Conservation (phyloP, 768 basidiomycete species). For the Lyophyllum atratum region DNA sequence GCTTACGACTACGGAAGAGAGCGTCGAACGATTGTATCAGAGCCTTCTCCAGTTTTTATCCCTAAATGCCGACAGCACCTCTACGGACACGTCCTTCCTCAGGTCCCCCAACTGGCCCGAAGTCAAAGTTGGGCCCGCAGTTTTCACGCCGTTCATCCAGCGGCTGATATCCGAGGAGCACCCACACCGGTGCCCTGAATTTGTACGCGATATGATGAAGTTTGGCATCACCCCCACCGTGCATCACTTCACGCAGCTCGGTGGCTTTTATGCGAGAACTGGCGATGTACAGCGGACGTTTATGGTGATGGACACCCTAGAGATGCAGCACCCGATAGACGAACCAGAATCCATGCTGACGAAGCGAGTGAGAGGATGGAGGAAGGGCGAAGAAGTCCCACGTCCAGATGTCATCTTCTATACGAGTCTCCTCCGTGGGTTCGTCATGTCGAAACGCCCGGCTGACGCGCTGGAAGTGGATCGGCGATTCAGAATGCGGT, state of each 20-base stretch:
- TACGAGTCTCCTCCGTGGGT: conserved; percentile 38
- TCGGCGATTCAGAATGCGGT: conserved; percentile 18
- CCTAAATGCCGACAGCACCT: conserved; percentile 5
- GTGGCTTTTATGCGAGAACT: conserved; percentile 42
- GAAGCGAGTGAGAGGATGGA: neutral
- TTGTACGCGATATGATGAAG: conserved; percentile 55
- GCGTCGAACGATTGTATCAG: conserved; percentile 42
- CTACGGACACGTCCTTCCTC: conserved; percentile 17
- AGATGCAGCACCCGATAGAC: conserved; percentile 20
- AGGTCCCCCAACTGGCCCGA: conserved; percentile 30
- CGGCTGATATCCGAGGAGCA: conserved; percentile 34
- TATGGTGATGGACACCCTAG: conserved; percentile 43
- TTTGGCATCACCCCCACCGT: conserved; percentile 46
- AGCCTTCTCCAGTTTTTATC: conserved; percentile 36
- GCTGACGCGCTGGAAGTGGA: conserved; percentile 33
- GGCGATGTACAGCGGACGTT: conserved; percentile 39
- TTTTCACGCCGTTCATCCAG: conserved; percentile 58
- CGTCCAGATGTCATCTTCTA: conserved; percentile 34
- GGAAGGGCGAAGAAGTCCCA: conserved; percentile 15
- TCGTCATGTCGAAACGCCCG: conserved; percentile 29
- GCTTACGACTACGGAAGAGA: conserved; percentile 19
- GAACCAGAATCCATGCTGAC: neutral
- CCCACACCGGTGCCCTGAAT: conserved; percentile 31
- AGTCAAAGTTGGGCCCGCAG: conserved; percentile 24
- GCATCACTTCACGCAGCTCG: conserved; percentile 53